phyloP scores from a whole-genome alignment of 371 early-diverging fungal species.

The Syncephalastrum racemosum region DNA sequence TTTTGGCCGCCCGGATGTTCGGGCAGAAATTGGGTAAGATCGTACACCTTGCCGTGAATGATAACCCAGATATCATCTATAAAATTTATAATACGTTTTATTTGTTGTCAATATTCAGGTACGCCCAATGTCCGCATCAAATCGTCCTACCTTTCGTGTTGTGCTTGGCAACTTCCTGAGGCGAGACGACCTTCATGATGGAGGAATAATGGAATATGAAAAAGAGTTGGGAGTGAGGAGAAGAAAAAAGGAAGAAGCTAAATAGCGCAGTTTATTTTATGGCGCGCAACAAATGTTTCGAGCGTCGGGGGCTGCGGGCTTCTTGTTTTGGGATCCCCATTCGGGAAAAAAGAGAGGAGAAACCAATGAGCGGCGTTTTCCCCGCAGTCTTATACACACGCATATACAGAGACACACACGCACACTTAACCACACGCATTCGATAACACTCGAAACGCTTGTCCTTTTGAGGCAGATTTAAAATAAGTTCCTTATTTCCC shows the following conservation, averaged over 20 bases:
- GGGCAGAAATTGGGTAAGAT: constrained; percentile 75
- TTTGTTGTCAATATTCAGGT: background rate
- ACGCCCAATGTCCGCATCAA: background rate
- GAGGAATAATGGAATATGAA: constrained; percentile 4
- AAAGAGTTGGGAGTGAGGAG: constrained; percentile 4
- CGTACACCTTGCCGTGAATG: constrained; percentile 80
- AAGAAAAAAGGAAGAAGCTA: constrained; percentile 7
- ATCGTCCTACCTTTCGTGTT: constrained; percentile 43
- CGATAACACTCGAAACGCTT: too few species aligned
- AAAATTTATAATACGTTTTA: background rate
- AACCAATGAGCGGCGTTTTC: too few species aligned
- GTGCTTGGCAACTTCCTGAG: constrained; percentile 71
- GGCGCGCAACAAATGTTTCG: too few species aligned
- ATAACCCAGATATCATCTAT: constrained; percentile 82
- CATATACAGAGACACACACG: too few species aligned
- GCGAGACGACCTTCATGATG: constrained; percentile 32
- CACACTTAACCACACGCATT: too few species aligned
- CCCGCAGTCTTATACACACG: too few species aligned
- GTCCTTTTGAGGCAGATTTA: too few species aligned
- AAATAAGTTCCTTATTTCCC: too few species aligned
- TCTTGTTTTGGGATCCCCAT: too few species aligned
- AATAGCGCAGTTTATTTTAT: background rate
- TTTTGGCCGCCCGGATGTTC: constrained; percentile 72
- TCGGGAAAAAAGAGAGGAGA: too few species aligned
- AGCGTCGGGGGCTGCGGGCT: too few species aligned